phyloP scores from a whole-genome alignment of 352 stramenopile species.

The Pythium vanterpoolii region DNA sequence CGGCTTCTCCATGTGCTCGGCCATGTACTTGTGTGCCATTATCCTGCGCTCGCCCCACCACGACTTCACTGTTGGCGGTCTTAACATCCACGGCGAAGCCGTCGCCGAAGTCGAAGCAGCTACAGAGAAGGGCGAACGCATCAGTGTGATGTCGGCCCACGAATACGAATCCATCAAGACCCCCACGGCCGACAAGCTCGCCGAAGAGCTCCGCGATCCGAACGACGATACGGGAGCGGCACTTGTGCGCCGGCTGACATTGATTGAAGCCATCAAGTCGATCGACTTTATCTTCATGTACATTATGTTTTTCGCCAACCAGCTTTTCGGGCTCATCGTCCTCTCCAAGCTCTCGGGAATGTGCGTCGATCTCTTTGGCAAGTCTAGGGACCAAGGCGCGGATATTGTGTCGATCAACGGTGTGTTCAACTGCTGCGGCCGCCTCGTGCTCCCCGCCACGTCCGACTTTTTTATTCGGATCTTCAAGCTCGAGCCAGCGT shows the following conservation, averaged over 20 bases:
- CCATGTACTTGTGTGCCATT: constrained; percentile 43
- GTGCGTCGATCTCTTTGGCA: constrained; percentile 46
- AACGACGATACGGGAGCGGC: constrained; percentile 17
- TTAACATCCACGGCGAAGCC: constrained; percentile 56
- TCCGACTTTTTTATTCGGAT: constrained; percentile 38
- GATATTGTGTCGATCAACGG: constrained; percentile 51
- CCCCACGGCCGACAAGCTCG: constrained; percentile 25
- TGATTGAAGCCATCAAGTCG: constrained; percentile 37
- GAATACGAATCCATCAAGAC: constrained; percentile 43
- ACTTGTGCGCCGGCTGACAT: constrained; percentile 34
- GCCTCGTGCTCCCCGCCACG: constrained; percentile 36
- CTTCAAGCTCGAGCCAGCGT: constrained; percentile 45
- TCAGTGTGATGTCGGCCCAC: constrained; percentile 32
- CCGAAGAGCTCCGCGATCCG: constrained; percentile 21
- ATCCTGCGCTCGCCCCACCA: constrained; percentile 43
- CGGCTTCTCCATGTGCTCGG: constrained; percentile 33
- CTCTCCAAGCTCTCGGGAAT: constrained; percentile 46
- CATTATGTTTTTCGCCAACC: constrained; percentile 39
- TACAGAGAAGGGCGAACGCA: constrained; percentile 29
- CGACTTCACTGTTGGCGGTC: constrained; percentile 38
- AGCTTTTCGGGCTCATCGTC: constrained; percentile 37
- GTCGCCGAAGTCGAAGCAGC: constrained; percentile 28
- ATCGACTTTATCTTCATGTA: constrained; percentile 41
- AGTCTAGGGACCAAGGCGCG: constrained; percentile 27
- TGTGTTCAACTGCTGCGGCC: constrained; percentile 50